Evolutionary conservation across 495 filamentous ascomycete genomes (phyloP).

Genomic region (Lophiostoma macrostomum): DNA sequence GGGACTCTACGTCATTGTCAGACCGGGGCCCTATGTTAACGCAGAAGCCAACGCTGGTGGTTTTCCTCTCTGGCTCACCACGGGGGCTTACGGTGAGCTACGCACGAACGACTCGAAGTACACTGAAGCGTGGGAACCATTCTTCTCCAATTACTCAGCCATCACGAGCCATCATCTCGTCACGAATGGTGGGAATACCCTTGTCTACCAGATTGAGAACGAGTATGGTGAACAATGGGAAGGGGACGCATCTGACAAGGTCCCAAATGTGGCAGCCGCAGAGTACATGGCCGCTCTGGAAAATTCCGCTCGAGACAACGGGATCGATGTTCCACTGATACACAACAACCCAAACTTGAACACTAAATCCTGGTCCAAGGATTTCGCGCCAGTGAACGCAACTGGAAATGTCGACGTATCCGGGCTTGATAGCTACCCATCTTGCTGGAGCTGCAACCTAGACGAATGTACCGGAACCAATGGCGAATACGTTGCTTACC

Average conservation of each 20-base stretch:
- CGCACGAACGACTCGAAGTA: slow-evolving; percentile 58
- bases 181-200: slow-evolving; percentile 54
- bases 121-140: slow-evolving; percentile 54
- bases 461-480: slow-evolving; percentile 54
- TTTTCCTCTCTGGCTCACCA: slow-evolving; percentile 60
- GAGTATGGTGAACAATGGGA: slow-evolving; percentile 60
- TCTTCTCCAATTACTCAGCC: slow-evolving; percentile 49
- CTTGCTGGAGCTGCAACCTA: slow-evolving; percentile 60
- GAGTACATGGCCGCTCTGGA: slow-evolving; percentile 58
- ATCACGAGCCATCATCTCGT: slow-evolving; percentile 54
- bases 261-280: slow-evolving; percentile 49
- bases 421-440: slow-evolving; percentile 58
- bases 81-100: slow-evolving; percentile 57
- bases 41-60: slow-evolving; percentile 47
- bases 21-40: slow-evolving; percentile 61
- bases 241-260: slow-evolving; percentile 40
- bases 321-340: slow-evolving; percentile 53
- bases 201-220: slow-evolving; percentile 61
- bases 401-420: slow-evolving; percentile 58
- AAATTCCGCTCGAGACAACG: slow-evolving; percentile 48
- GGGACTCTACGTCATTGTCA: slow-evolving; percentile 57
- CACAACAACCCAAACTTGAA: slow-evolving; percentile 52
- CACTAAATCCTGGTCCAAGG: slow-evolving; percentile 47
- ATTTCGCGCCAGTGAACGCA: slow-evolving; percentile 44
- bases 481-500: slow-evolving; percentile 53